A percentile compares a stretch with the other conserved stretches of the same genome.
Conservation (phyloP, 2,329 filamentous ascomycete species). For the Clonostachys rhizophaga region DNA sequence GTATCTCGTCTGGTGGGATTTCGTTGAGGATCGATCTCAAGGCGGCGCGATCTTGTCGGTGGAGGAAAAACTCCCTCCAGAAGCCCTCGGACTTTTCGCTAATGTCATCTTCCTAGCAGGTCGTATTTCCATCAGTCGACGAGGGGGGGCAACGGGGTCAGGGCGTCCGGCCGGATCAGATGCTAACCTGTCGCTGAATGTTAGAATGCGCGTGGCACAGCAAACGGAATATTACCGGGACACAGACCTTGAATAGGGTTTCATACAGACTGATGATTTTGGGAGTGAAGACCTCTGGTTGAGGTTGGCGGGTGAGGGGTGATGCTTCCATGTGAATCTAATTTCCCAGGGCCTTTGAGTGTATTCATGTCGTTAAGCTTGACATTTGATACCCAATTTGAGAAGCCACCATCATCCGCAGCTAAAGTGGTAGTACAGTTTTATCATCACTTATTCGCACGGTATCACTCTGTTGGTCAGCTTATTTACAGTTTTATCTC, state of each 20-base stretch:
- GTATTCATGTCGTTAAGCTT: too few species aligned
- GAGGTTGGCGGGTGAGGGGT: constrained; percentile 86
- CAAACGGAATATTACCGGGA: too few species aligned
- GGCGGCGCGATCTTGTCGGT: constrained; percentile 70
- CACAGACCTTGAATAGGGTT: constrained; percentile 67
- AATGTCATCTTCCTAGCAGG: constrained; percentile 55
- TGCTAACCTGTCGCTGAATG: constrained; percentile 11
- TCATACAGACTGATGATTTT: constrained; percentile 93
- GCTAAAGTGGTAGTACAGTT: too few species aligned
- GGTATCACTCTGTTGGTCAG: too few species aligned
- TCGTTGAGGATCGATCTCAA: constrained; percentile 65
- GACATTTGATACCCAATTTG: too few species aligned
- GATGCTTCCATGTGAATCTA: constrained; percentile 69
- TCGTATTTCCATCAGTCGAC: constrained; percentile 16
- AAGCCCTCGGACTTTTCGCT: constrained; percentile 79
- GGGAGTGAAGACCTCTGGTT: constrained; percentile 86
- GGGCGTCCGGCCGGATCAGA: background rate
- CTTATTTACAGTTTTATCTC: too few species aligned
- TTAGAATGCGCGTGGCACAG: background rate
- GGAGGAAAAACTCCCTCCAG: constrained; percentile 93
- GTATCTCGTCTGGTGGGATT: constrained; percentile 69
- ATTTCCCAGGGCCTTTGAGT: too few species aligned
- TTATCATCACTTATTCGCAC: too few species aligned
- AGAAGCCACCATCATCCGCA: too few species aligned
- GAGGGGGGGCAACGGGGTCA: constrained; percentile 11